These are phyloP conservation scores for Themeda triandra DNA, from an alignment of 176 grass and related monocot species.

Conservation along the genomic window DNA sequence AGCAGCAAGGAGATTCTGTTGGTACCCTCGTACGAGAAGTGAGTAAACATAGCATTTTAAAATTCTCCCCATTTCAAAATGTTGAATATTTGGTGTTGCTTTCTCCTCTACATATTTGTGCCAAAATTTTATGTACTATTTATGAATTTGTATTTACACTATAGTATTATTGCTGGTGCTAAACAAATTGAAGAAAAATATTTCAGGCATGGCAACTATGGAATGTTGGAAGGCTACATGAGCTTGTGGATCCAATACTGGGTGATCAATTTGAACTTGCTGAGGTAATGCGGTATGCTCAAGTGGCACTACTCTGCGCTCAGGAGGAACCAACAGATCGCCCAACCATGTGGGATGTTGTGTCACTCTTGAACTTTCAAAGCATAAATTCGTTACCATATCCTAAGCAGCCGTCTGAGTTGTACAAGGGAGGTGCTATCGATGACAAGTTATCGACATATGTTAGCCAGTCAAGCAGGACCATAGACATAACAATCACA, in stretches of 20 bases:
- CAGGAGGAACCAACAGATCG: slow-evolving; percentile 49
- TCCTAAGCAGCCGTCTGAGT: slow-evolving; percentile 25
- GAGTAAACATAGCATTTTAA: slow-evolving; percentile 3
- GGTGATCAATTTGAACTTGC: neutral
- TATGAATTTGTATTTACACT: neutral
- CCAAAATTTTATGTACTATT: neutral
- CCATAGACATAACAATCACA: slow-evolving; percentile 36
- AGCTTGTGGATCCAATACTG: slow-evolving; percentile 40
- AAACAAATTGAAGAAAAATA: neutral
- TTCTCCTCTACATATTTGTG: neutral
- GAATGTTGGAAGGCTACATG: slow-evolving; percentile 25
- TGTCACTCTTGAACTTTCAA: slow-evolving; percentile 30
- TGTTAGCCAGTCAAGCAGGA: slow-evolving; percentile 25
- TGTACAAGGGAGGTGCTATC: neutral
- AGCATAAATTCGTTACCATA: neutral
- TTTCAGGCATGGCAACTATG: slow-evolving; percentile 53
- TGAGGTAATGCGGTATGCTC: slow-evolving; percentile 18
- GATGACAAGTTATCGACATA: neutral
- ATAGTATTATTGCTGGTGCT: neutral
- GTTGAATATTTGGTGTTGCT: neutral
- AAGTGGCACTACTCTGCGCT: slow-evolving; percentile 44
- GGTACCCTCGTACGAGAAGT: slow-evolving; percentile 45
- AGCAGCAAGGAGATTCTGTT: slow-evolving; percentile 29
- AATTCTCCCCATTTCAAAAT: neutral
- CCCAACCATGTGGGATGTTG: slow-evolving; percentile 37